Evolutionary conservation across 257 asterid genomes (phyloP).

Genomic region (Asclepias syriaca): DNA sequence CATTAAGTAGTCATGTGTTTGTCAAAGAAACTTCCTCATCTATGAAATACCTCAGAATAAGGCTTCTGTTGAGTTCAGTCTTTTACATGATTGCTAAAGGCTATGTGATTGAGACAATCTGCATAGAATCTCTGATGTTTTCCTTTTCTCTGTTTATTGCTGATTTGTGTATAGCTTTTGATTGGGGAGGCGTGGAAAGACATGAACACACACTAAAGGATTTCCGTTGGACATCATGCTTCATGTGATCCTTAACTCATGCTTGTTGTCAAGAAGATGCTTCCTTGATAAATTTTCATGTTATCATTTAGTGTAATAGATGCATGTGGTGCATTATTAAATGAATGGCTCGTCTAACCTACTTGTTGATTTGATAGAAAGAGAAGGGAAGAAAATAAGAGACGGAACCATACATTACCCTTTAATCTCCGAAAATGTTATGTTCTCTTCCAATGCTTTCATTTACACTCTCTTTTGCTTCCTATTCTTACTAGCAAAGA

Average conservation of each 20-base stretch:
- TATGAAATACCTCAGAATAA: neutral
- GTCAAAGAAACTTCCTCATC: neutral
- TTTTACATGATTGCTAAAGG: neutral
- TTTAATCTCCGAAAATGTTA: neutral
- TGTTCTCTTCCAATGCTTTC: neutral
- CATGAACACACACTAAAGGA: neutral
- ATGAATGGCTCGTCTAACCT: neutral
- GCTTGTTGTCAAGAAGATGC: neutral
- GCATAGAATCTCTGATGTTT: neutral
- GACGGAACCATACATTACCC: neutral
- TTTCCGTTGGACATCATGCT: neutral
- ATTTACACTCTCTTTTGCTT: neutral
- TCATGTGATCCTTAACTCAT: neutral
- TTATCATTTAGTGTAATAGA: neutral
- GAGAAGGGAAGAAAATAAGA: neutral
- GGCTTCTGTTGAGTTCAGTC: neutral
- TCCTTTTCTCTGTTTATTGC: neutral
- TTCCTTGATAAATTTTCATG: neutral
- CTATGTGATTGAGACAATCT: neutral
- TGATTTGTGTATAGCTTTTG: neutral
- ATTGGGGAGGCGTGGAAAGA: neutral
- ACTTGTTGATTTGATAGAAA: neutral
- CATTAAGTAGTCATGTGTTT: neutral
- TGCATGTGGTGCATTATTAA: neutral
- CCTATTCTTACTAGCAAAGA: neutral